Percentiles rank a stretch among this genome's conserved stretches.
phyloP scores from a whole-genome alignment of 2,329 filamentous ascomycete species.

The Dissoconium aciculare region DNA sequence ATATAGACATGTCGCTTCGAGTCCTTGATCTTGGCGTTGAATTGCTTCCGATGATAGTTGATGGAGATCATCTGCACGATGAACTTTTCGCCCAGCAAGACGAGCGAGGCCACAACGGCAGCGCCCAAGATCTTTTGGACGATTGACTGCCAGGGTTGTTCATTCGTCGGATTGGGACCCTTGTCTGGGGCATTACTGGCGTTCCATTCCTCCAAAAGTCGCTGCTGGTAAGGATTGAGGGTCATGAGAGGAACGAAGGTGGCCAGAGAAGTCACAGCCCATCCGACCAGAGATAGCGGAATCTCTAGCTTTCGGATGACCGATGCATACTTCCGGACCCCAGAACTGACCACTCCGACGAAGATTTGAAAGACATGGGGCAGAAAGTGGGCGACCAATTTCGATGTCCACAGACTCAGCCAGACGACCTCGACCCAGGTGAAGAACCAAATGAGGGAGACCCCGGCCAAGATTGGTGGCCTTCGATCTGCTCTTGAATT shows the following conservation, averaged over 20 bases:
- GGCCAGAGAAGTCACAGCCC: constrained; percentile 44
- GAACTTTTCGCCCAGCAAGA: constrained; percentile 62
- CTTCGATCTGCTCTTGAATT: constrained; percentile 15
- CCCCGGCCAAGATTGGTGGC: constrained; percentile 37
- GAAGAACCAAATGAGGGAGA: constrained; percentile 47
- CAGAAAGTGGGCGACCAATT: constrained; percentile 43
- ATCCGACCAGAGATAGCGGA: constrained; percentile 44
- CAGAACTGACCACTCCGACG: constrained; percentile 48
- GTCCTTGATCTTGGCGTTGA: constrained; percentile 67
- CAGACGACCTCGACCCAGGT: constrained; percentile 51
- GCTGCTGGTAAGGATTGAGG: constrained; percentile 21
- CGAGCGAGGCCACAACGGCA: constrained; percentile 50
- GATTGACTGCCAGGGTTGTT: constrained; percentile 36
- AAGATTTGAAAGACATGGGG: constrained; percentile 46
- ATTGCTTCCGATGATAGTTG: constrained; percentile 72
- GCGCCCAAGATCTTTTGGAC: constrained; percentile 53
- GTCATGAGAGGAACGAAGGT: constrained; percentile 42
- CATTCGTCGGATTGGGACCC: constrained; percentile 4
- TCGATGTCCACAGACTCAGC: constrained; percentile 48
- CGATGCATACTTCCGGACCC: constrained; percentile 48
- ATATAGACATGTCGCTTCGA: constrained; percentile 78
- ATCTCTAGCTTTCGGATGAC: constrained; percentile 45
- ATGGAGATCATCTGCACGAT: constrained; percentile 73
- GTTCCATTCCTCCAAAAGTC: background rate
- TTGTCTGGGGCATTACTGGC: constrained; percentile 2